Percentiles rank a stretch among this genome's conserved stretches.
Evolutionary conservation across 1,139 yeast genomes (phyloP).

Genomic region (Insectozyma bohioensis): DNA sequence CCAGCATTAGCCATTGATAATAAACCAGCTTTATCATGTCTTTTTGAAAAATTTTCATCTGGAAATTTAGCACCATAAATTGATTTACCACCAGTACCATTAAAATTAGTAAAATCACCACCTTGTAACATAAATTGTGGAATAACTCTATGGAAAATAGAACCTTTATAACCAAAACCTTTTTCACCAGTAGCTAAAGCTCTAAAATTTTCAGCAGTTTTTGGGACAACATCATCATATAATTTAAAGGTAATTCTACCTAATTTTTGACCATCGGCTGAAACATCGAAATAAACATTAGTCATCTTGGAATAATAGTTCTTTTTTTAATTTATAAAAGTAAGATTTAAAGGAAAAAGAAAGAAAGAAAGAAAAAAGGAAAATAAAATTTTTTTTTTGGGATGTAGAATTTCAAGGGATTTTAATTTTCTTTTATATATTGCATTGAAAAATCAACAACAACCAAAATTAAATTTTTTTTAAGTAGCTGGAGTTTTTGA

Average conservation of each 20-base stretch:
- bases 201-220: slow-evolving; percentile 98
- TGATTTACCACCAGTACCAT: slow-evolving; percentile 98
- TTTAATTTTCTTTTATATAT: neutral
- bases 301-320: slow-evolving; percentile 32
- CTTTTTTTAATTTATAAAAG: neutral
- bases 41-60: slow-evolving; percentile 89
- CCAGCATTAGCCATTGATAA: slow-evolving; percentile 99
- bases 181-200: slow-evolving; percentile 96
- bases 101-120: slow-evolving; percentile 95
- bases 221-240: slow-evolving; percentile 93
- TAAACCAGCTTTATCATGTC: slow-evolving; percentile 90
- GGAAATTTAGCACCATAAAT: slow-evolving; percentile 96
- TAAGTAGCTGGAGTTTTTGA: no score
- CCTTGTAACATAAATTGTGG: slow-evolving; percentile 99
- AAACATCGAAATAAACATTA: slow-evolving; percentile 74
- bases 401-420: no score
- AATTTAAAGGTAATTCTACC: slow-evolving; percentile 52
- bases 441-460: neutral
- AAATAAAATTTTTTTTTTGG: no score
- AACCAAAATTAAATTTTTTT: no score
- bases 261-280: slow-evolving; percentile 56
- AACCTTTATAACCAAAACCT: slow-evolving; percentile 91
- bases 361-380: slow-evolving; percentile 2
- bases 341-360: slow-evolving; percentile 2
- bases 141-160: slow-evolving; percentile 97